Evolutionary conservation across 768 basidiomycete species (phyloP).

Genomic region (Macrolepiota albuminosa): DNA sequence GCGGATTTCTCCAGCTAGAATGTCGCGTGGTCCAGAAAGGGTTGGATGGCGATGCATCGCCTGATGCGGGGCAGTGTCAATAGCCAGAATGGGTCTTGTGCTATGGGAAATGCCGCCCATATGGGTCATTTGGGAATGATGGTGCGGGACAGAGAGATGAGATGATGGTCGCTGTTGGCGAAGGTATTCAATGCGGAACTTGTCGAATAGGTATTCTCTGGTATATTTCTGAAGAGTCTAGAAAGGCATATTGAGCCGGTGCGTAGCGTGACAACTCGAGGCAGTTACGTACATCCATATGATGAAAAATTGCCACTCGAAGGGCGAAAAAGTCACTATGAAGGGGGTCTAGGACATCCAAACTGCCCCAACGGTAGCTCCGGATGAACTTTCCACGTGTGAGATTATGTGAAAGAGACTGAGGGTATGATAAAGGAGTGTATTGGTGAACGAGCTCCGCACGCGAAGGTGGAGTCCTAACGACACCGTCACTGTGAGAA

Average conservation of each 20-base stretch:
- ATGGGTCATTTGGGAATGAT: constrained; percentile 34
- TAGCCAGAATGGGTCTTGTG: constrained; percentile 54
- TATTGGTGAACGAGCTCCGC: constrained; percentile 74
- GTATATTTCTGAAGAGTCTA: constrained; percentile 86
- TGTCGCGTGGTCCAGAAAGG: constrained; percentile 42
- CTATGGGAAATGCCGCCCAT: constrained; percentile 40
- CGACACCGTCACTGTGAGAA: constrained; percentile 79
- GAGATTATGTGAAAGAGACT: constrained; percentile 39
- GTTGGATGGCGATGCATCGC: constrained; percentile 40
- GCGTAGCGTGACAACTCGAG: constrained; percentile 13
- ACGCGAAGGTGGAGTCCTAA: constrained; percentile 50
- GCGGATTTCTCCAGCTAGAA: constrained; percentile 41
- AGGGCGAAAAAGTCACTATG: constrained; percentile 82
- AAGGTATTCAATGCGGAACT: constrained; percentile 60
- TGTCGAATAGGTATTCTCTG: constrained; percentile 76
- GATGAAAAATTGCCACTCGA: constrained; percentile 77
- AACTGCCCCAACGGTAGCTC: constrained; percentile 77
- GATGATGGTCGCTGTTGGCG: constrained; percentile 44
- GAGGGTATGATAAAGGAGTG: constrained; percentile 47
- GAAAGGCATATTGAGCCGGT: constrained; percentile 11
- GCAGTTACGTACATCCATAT: constrained; percentile 68
- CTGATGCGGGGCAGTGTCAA: constrained; percentile 54
- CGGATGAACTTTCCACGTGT: constrained; percentile 62
- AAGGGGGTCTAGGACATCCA: constrained; percentile 72
- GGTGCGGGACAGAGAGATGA: constrained; percentile 42